Evolutionary conservation across 2,329 filamentous ascomycete species (phyloP).

Genomic region (Aspergillus arachidicola): DNA sequence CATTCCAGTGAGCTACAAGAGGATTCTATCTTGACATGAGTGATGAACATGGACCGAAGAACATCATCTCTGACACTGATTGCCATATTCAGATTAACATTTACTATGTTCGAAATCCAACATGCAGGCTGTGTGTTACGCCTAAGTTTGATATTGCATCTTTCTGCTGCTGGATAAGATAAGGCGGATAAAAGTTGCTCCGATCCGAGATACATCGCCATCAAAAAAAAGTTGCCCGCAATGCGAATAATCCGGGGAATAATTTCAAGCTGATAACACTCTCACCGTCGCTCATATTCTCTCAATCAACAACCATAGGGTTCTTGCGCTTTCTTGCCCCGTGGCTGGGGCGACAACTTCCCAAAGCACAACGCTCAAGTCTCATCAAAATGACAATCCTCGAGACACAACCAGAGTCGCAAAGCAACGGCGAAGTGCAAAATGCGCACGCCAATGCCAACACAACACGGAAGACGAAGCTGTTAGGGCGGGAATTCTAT

Average conservation of each 20-base stretch:
- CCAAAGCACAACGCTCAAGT: constrained; percentile 11
- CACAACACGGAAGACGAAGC: constrained; percentile 52
- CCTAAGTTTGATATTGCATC: no score
- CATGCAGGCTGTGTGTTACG: no score
- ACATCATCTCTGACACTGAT: no score
- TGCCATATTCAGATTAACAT: no score
- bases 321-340: constrained; percentile 28
- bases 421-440: constrained; percentile 20
- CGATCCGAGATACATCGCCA: constrained; percentile 25
- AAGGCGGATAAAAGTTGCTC: constrained; percentile 27
- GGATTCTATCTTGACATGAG: no score
- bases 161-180: constrained; percentile 34
- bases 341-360: constrained; percentile 28
- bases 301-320: constrained; percentile 34
- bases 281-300: not conserved
- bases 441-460: constrained; percentile 21
- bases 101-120: no score
- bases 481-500: constrained; percentile 88
- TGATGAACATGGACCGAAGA: no score
- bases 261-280: constrained; percentile 12
- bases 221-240: constrained; percentile 26
- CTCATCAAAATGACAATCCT: constrained; percentile 31
- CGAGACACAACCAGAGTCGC: constrained; percentile 22
- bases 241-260: constrained; percentile 6
- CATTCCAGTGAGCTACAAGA: not conserved